Conservation (phyloP, 2,329 filamentous ascomycete species). For the Aspergillus brunneoviolaceus region DNA sequence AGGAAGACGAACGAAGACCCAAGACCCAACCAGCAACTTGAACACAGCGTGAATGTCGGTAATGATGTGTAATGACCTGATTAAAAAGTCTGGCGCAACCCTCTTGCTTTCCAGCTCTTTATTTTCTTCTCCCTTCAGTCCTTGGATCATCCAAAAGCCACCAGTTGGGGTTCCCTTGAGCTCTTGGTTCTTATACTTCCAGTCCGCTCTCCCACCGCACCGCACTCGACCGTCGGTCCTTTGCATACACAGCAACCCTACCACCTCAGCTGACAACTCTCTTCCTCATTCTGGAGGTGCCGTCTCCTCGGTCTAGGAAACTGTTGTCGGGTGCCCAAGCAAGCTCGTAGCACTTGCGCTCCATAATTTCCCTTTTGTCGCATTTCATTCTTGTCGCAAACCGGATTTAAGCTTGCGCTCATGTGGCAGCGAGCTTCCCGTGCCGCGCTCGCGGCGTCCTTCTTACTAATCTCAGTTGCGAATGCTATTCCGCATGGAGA, state of each 20-base stretch:
- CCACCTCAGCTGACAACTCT: background rate
- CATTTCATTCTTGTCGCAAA: constrained; percentile 1
- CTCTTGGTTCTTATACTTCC: constrained; percentile 7
- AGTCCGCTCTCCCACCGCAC: background rate
- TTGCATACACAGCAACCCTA: constrained; percentile 20
- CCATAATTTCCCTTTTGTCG: background rate
- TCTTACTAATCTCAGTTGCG: constrained; percentile 31
- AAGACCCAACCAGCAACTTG: constrained; percentile 1
- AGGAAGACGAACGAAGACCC: constrained; percentile 15
- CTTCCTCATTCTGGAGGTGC: background rate
- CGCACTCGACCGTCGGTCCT: background rate
- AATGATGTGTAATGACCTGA: constrained; percentile 10
- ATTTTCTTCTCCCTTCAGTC: constrained; percentile 1
- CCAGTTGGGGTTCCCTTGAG: constrained; percentile 1
- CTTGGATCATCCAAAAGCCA: constrained; percentile 3
- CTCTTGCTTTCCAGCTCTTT: constrained; percentile 7
- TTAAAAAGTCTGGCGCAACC: constrained; percentile 17
- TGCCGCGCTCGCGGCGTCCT: constrained; percentile 29
- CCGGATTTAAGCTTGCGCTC: constrained; percentile 1
- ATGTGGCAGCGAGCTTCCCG: constrained; percentile 29
- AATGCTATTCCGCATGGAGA: constrained; percentile 37
- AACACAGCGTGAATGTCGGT: constrained; percentile 5
- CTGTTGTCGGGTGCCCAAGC: background rate
- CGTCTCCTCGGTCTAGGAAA: background rate
- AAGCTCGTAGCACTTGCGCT: background rate